Base-by-base conservation (phyloP, 495 filamentous ascomycete species). In the Daldinia loculata region DNA sequence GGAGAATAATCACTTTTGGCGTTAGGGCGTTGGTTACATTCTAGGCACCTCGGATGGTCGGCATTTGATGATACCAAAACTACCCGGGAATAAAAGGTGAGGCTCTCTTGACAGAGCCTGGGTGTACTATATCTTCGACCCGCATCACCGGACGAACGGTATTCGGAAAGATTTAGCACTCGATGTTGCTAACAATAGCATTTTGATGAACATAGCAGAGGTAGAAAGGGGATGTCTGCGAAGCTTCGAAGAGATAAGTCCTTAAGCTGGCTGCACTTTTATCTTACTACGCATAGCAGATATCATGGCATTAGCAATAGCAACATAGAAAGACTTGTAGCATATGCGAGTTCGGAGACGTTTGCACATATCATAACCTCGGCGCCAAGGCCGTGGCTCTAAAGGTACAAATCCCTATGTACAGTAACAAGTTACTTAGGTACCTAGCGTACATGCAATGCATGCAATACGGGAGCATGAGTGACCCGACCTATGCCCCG, bases 11-110 rank as follows among this genome's bases (percentile, higher is more conserved):
- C 30, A 63, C 56, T 38, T 60, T 60, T 52, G 75, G 75, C 69
- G 65, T 77, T 77, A 38, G 17, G 73, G 75, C 67, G 72, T 75
- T 75, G 58, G 68, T 48, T 71, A 61, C 26, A 56, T 22, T 53
- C 30, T 36, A 27, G 64, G 38, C 39, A 60, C 51, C 57, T 53
- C 38, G 65, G 61, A 61, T 11, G 66, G 70, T 65, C 24, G 56
- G 52, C 70, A 52, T 43, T 43, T 52, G 24, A 65, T 68, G 70
- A 72, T 72, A 72, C 70, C 70, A 72, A 69, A 61, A 58, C n/a
- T 36, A 51, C 26, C 30, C 61, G 38, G 38, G 17, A 61, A 61
- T n/a, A 60, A 26, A 51, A 64, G 61, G 53, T 6, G 57, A 41
- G 38, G 62, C 56, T 66, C 56, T 61, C 27, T 56, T 56, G 32